Evolutionary conservation across 2,329 filamentous ascomycete genomes (phyloP).

Genomic region (Microdochium nivale): DNA sequence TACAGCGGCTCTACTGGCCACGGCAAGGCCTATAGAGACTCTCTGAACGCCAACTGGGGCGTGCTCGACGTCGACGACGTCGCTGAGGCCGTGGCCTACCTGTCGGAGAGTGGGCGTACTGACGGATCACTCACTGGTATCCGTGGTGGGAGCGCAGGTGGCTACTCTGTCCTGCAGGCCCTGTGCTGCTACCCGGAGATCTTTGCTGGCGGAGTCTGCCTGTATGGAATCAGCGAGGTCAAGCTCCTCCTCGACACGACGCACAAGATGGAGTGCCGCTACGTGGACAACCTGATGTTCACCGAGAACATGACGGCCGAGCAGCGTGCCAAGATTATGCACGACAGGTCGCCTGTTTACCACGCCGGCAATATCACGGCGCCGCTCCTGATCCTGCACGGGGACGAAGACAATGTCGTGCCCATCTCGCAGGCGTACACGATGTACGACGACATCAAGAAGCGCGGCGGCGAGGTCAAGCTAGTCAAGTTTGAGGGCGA

Average conservation of each 20-base stretch:
- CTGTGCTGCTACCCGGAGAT: slow-evolving; percentile 34
- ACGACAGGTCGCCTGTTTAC: slow-evolving; percentile 38
- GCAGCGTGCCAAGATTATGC: slow-evolving; percentile 30
- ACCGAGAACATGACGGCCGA: slow-evolving; percentile 21
- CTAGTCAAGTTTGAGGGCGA: slow-evolving; percentile 39
- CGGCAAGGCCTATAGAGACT: slow-evolving; percentile 38
- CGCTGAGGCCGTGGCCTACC: slow-evolving; percentile 32
- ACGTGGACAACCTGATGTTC: slow-evolving; percentile 36
- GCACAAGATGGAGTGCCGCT: slow-evolving; percentile 48
- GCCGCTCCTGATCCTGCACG: slow-evolving; percentile 48
- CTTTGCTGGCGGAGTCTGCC: slow-evolving; percentile 40
- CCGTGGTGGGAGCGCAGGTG: slow-evolving; percentile 41
- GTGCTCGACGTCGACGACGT: slow-evolving; percentile 41
- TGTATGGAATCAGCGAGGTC: slow-evolving; percentile 44
- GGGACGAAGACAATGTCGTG: slow-evolving; percentile 46
- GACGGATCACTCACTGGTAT: slow-evolving; percentile 32
- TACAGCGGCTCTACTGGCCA: slow-evolving; percentile 44
- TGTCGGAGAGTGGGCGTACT: slow-evolving; percentile 27
- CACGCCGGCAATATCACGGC: slow-evolving; percentile 37
- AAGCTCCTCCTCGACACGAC: slow-evolving; percentile 34
- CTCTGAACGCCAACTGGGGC: slow-evolving; percentile 41
- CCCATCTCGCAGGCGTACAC: slow-evolving; percentile 46
- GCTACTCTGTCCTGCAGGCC: slow-evolving; percentile 42
- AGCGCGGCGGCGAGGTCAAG: slow-evolving; percentile 32
- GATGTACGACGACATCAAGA: slow-evolving; percentile 36